Percentiles rank a stretch among this genome's conserved stretches.
These are phyloP conservation scores for Hemileccinum impolitum DNA, from an alignment of 768 basidiomycete species.

Conservation along the genomic window DNA sequence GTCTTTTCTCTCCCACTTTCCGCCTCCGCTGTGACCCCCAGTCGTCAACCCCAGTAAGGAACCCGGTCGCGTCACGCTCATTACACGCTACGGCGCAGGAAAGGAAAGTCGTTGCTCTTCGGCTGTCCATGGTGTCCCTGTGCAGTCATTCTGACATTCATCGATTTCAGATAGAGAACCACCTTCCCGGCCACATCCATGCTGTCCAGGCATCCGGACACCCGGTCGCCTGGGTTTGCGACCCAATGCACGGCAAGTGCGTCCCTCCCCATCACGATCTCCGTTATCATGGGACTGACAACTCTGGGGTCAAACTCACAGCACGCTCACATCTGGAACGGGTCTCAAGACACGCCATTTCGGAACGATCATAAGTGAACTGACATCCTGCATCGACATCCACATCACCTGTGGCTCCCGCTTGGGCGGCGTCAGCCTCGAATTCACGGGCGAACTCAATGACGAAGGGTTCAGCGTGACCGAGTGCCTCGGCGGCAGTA, in stretches of 20 bases:
- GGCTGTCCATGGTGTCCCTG: too few relatives aligned
- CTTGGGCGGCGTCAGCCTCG: conserved; percentile 81
- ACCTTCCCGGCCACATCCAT: conserved; percentile 76
- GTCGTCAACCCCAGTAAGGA: conserved; percentile 89
- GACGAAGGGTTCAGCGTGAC: conserved; percentile 94
- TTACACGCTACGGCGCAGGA: conserved; percentile 88
- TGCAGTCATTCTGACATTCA: neutral
- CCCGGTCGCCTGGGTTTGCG: conserved; percentile 91
- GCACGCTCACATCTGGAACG: conserved; percentile 75
- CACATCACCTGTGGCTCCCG: conserved; percentile 72
- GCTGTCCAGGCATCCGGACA: conserved; percentile 79
- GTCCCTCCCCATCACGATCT: conserved; percentile 26
- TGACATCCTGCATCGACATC: conserved; percentile 77
- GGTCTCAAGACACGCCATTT: conserved; percentile 92
- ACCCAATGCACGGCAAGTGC: conserved; percentile 99
- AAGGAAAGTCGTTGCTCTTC: conserved; percentile 49
- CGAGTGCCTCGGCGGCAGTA: conserved; percentile 94
- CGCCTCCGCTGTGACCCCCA: conserved; percentile 22
- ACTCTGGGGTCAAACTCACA: conserved; percentile 25
- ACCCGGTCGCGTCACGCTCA: conserved; percentile 79
- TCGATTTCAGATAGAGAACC: conserved; percentile 58
- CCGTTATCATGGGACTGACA: neutral
- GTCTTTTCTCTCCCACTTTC: neutral
- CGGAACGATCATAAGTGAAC: conserved; percentile 82
- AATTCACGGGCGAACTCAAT: conserved; percentile 89